These are phyloP conservation scores for Neolentinus lepideus DNA, from an alignment of 1,284 basidiomycete genomes.

Conservation along the genomic window DNA sequence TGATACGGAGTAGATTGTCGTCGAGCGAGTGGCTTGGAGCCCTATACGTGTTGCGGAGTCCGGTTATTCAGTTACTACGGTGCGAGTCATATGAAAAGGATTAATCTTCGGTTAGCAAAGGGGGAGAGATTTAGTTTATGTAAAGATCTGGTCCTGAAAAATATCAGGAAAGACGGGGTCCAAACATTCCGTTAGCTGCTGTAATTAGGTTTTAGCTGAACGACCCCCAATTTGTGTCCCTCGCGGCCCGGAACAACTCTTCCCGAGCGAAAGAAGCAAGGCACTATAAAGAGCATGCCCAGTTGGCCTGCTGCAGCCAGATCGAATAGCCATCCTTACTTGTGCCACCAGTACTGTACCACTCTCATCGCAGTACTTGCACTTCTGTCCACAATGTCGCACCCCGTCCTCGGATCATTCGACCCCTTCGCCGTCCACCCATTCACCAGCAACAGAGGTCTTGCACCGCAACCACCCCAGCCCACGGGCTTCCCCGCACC, in stretches of 20 bases:
- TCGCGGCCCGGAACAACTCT: neutral
- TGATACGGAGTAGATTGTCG: too few species aligned
- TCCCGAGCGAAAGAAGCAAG: neutral
- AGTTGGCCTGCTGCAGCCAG: neutral
- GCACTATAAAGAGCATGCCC: neutral
- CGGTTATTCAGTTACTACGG: neutral
- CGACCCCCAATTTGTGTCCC: neutral
- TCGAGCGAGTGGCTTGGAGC: neutral
- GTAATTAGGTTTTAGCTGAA: neutral
- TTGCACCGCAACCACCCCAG: conserved; percentile 35
- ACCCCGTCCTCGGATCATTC: conserved; percentile 37
- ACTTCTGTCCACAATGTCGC: conserved; percentile 20
- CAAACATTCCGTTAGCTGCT: neutral
- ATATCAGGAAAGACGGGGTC: neutral
- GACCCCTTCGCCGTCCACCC: conserved; percentile 53
- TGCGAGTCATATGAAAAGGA: neutral
- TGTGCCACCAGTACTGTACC: too few species aligned
- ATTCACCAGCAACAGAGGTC: conserved; percentile 51
- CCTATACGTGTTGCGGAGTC: neutral
- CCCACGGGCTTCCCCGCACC: conserved; percentile 33
- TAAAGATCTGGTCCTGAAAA: neutral
- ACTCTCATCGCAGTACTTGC: neutral
- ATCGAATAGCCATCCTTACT: neutral
- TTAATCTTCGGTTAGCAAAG: neutral
- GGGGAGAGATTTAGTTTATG: neutral